Conservation (phyloP, 2,329 filamentous ascomycete genomes). For the Paecilomyces dactylethromorphus region DNA sequence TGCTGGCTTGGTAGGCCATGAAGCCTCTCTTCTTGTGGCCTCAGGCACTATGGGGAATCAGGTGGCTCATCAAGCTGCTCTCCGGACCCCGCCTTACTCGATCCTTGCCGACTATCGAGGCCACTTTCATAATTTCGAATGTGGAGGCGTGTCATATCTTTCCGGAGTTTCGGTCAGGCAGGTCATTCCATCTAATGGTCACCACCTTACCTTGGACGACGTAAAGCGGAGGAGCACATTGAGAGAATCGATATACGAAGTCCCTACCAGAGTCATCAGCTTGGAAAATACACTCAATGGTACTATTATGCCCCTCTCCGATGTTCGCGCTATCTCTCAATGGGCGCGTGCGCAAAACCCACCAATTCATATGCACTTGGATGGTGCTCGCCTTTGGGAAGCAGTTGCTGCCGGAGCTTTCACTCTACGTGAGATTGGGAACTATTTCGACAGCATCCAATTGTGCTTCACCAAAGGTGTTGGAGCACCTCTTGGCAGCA, state of each 20-base stretch:
- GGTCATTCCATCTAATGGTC: constrained; percentile 3
- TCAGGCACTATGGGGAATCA: too few species aligned
- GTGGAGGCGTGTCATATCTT: too few species aligned
- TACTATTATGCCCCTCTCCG: constrained; percentile 63
- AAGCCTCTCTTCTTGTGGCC: too few species aligned
- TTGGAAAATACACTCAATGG: constrained; percentile 76
- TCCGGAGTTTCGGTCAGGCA: too few species aligned
- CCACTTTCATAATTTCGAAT: too few species aligned
- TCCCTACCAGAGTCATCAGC: constrained; percentile 67
- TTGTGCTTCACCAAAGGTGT: constrained; percentile 72
- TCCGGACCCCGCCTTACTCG: too few species aligned
- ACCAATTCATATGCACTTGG: constrained; percentile 54
- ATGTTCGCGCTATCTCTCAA: constrained; percentile 57
- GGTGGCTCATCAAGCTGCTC: too few species aligned
- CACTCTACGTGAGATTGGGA: constrained; percentile 56
- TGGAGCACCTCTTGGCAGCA: constrained; percentile 66
- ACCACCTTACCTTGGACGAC: constrained; percentile 8
- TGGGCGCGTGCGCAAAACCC: constrained; percentile 59
- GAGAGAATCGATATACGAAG: constrained; percentile 62
- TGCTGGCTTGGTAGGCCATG: too few species aligned
- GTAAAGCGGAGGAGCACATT: constrained; percentile 1
- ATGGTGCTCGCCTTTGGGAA: constrained; percentile 72
- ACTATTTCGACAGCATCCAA: constrained; percentile 61
- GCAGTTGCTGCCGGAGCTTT: constrained; percentile 61
- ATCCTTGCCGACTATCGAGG: too few species aligned